Evolutionary conservation across 257 asterid species (phyloP), one percentile per base, ranked within the genome.

Genomic region (Solanum peruvianum): DNA sequence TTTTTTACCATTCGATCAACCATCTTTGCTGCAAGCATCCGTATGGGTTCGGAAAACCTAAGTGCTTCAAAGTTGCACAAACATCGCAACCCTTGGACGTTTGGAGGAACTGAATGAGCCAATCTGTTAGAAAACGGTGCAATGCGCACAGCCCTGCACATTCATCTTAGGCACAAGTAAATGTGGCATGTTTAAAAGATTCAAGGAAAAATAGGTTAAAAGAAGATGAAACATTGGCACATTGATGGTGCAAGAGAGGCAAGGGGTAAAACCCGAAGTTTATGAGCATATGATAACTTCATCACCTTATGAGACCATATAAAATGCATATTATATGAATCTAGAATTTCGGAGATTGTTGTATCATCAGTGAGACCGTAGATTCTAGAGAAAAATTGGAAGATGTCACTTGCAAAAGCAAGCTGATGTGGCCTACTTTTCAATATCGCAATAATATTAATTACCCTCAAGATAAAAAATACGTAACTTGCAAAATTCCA

Each of bases 41-140:
- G 94, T 89, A 97, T 96, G 84, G 99, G 96, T 87, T 91, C 96
- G 29, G 99, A 97, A 89, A 97, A 97, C 89, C 99, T 87, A 75
- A 97, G 97, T 8, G 99, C 99, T 93, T 97, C 99, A 29, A 95
- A 97, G 90, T 97, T 97, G 92, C 98, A 96, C 84, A 97, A 91
- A 93, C 99, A 97, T 76, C 99, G 94, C 86, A 94, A 95, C 76
- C 96, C 94, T 93, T 97, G 99, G 88, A 93, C 85, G 86, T 94
- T 91, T 62, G 98, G 88, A 89, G 98, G 98, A 90, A 93, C 99
- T 78, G 94, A 94, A 89, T 97, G 98, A 88, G 99, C 98, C 94
- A 97, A 92, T 92, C 99, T 92, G 91, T 97, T 97, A 44, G 99
- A 97, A 93, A 97, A 97, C 85, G 99, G 99, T 86, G 99, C 99